Percentiles rank a stretch among this genome's conserved stretches.
Evolutionary conservation across 2,329 filamentous ascomycete genomes (phyloP).

Genomic region (Fusarium floridanum): DNA sequence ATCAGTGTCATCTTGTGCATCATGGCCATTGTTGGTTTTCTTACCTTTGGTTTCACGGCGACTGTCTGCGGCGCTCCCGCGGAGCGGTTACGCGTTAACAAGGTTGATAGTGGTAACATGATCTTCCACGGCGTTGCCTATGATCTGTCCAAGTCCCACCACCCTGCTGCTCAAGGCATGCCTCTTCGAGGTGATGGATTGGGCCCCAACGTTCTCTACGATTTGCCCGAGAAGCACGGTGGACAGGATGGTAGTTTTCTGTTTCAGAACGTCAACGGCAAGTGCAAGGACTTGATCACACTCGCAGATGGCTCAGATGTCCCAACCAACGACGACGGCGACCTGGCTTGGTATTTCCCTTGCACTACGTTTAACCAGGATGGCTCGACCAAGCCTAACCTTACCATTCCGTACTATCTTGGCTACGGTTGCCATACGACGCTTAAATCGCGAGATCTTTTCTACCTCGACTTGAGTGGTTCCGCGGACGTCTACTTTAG

Average conservation of each 20-base stretch:
- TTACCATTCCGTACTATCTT: conserved; percentile 79
- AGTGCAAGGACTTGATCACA: conserved; percentile 92
- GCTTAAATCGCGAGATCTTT: conserved; percentile 73
- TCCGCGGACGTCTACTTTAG: conserved; percentile 94
- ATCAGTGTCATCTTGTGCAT: conserved; percentile 93
- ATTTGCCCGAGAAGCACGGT: conserved; percentile 83
- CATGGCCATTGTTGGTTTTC: conserved; percentile 89
- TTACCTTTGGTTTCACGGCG: conserved; percentile 96
- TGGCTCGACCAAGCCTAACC: conserved; percentile 83
- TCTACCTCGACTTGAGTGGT: conserved; percentile 76
- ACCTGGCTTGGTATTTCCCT: conserved; percentile 97
- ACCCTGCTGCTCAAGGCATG: conserved; percentile 86
- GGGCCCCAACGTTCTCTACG: conserved; percentile 85
- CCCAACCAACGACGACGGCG: conserved; percentile 77
- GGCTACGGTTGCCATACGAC: conserved; percentile 94
- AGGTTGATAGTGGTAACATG: conserved; percentile 87
- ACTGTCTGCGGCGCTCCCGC: conserved; percentile 83
- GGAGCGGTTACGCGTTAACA: conserved; percentile 82
- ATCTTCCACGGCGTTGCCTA: conserved; percentile 96
- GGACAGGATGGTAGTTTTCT: conserved; percentile 97
- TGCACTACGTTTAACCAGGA: conserved; percentile 94
- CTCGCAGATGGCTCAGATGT: conserved; percentile 78
- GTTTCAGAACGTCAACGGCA: conserved; percentile 98
- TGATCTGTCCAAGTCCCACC: conserved; percentile 80
- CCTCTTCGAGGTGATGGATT: conserved; percentile 62